phyloP scores from a whole-genome alignment of 2,329 filamentous ascomycete genomes.

The Bretziella fagacearum region DNA sequence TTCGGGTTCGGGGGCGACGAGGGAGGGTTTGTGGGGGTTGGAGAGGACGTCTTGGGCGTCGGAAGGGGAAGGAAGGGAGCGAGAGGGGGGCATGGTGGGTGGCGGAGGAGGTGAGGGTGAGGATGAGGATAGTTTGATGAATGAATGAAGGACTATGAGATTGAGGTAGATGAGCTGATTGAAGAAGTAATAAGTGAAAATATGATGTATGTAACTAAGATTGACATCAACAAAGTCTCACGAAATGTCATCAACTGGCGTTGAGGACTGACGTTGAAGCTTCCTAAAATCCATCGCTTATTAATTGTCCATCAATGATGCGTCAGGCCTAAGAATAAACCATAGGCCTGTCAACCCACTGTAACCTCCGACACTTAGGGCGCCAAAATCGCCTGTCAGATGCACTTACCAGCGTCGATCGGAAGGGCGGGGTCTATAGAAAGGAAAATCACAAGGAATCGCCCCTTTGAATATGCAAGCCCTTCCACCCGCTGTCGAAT shows the following conservation, averaged over 20 bases:
- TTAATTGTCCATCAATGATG: neutral
- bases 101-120: neutral
- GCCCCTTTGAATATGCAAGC: no score
- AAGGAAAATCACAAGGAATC: no score
- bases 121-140: neutral
- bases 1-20: constrained; percentile 90
- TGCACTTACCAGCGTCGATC: no score
- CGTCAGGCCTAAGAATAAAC: neutral
- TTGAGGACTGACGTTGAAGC: no score
- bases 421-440: no score
- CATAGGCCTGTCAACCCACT: neutral
- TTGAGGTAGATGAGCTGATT: neutral
- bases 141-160: neutral
- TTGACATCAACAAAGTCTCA: neutral
- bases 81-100: constrained; percentile 57
- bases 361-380: no score
- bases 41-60: constrained; percentile 52
- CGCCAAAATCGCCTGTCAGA: no score
- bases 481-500: no score
- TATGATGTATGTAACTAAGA: neutral
- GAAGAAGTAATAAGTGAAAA: no score
- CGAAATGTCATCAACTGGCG: no score
- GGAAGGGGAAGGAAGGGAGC: constrained; percentile 42
- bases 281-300: constrained; percentile 1
- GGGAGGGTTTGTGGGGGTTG: constrained; percentile 59